Conservation (phyloP, 257 asterid genomes). For the Knoxia roxburghii region DNA sequence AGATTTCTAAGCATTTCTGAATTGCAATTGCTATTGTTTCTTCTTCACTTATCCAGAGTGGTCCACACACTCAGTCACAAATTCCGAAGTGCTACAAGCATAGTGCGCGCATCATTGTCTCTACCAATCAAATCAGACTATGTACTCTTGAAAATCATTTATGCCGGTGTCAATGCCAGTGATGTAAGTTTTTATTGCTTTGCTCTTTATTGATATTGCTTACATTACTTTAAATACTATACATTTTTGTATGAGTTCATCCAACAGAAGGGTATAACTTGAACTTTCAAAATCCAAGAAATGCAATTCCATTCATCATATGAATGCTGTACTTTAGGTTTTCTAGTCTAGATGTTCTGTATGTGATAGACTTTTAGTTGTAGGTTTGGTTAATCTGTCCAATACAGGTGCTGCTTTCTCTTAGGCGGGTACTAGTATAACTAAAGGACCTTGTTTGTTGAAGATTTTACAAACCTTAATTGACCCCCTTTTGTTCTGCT, state of each 20-base stretch:
- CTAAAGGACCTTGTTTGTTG: not conserved
- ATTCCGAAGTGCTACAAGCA: constrained; percentile 70
- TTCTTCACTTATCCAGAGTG: constrained; percentile 38
- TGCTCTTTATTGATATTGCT: constrained; percentile 10
- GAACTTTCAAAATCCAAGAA: not conserved
- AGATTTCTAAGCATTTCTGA: not conserved
- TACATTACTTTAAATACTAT: not conserved
- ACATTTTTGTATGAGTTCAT: not conserved
- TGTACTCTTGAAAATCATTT: constrained; percentile 80
- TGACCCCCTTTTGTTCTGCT: not conserved
- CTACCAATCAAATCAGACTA: constrained; percentile 70
- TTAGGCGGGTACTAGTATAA: too few relatives aligned
- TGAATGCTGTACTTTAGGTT: not conserved
- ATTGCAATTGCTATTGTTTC: not conserved
- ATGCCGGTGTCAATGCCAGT: constrained; percentile 99
- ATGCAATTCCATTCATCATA: not conserved
- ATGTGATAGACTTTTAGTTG: not conserved
- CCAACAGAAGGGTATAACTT: not conserved
- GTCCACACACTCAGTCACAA: constrained; percentile 88
- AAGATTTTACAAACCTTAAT: too few relatives aligned
- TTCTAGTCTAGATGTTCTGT: not conserved
- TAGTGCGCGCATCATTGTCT: constrained; percentile 49
- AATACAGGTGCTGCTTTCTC: not conserved
- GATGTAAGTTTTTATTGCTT: constrained; percentile 60
- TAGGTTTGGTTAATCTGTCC: not conserved